Base-by-base conservation (phyloP, 2,329 filamentous ascomycete genomes). In the Cryphonectria carpinicola region DNA sequence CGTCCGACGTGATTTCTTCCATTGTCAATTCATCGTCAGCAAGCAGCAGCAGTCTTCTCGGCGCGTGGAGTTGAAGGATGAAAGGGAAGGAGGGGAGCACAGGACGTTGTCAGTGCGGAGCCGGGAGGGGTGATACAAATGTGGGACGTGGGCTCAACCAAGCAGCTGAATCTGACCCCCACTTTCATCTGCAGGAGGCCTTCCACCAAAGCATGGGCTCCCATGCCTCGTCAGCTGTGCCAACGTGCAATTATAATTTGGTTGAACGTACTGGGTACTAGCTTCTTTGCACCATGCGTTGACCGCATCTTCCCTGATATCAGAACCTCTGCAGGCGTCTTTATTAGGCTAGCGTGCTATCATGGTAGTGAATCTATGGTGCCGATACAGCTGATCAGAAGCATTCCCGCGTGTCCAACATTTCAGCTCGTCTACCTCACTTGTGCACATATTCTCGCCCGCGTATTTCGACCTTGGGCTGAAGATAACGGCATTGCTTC, bases 181-280 rank as follows among this genome's bases (percentile, higher is more conserved):
- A 46, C 65, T 43, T 66, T 35, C 14, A 8, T 43, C 65, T 67
- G 65, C 52, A 61, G 65, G 49, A 58, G 65, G 65, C 65, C 65
- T 60, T 67, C 65, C 65, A 67, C 37, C 32, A 17, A 6, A 32
- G 25, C 37, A 60, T 28, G 65, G 54, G 37, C 52, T 56, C 46
- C 46, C 64, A 19, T 52, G 49, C 28, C 11, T 10, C 35, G 4
- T 39, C 37, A 43, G 35, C 39, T 43, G 39, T 43, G 39, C n/a
- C 37, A 39, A 32, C 10, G 46, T 49, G 46, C 22, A 49, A 49
- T 22, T 49, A 49, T 49, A 32, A 32, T 32, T 13, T 39, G 37
- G 8, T 13, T 39, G 37, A 11, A 39, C 37, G 10, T 49, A 49
- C 46, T 10, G 17, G 46, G 46, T 8, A 7, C 46, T 52, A 52